Evolutionary conservation across 768 basidiomycete genomes (phyloP), one percentile per base, ranked within the genome.

Genomic region (Mrakia hoshinonis): DNA sequence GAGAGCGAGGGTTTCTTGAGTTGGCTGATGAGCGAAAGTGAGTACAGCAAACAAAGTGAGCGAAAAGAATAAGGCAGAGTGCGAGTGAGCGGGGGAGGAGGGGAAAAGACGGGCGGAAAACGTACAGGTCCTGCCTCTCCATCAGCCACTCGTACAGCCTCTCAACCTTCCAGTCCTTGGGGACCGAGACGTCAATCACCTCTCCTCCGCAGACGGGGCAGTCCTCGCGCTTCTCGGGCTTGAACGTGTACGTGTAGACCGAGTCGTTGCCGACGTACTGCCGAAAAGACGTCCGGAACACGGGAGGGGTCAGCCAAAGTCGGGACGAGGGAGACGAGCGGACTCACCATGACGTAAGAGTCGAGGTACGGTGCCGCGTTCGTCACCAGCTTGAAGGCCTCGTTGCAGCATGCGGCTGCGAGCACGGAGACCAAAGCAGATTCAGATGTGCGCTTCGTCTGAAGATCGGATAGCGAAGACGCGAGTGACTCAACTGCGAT

Each of bases 121-220:
- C 91, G 72, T 76, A 95, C 96, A 97, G 87, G 73, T 93, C 91
- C 78, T 95, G 91, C 74, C 84, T 87, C 80, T 92, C 93, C 2
- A 86, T 83, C 74, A 98, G 81, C 81, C 87, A 85, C 67, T 99
- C 95, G 66, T 98, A 91, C 67, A 99, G 81, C 64, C 86, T 83
- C 76, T 96, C 92, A 31, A 99, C 85, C 0, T 89, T 92, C 82
- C 85, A 84, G 4, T 89, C 88, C 36, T 83, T 82, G 69, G 83
- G 85, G 72, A 96, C 84, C 18, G 67, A 55, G 46, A 93, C 82
- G 67, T 91, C 88, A 52, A 93, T 81, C 0, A 89, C 82, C 78
- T 95, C 90, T 43, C 93, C 94, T 5, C 96, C 96, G 76, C 96
- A 99, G 9, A 98, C 96, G 3, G 96, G 96, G 79, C 96, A 99